Conservation (phyloP, 1,284 basidiomycete genomes). For the Sparassis latifolia region DNA sequence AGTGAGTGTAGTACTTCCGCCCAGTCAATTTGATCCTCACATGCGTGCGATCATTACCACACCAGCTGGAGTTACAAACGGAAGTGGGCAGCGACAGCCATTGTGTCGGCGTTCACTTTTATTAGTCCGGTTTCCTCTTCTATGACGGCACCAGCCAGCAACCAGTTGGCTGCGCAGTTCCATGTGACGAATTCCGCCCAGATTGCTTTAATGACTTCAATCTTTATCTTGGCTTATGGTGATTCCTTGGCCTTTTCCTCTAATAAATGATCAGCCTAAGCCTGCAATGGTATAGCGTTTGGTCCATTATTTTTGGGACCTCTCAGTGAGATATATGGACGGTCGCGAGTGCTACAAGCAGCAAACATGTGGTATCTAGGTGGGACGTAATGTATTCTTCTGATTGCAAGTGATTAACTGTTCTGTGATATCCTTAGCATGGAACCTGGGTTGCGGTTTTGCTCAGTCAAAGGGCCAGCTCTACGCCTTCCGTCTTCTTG, state of each 20-base stretch:
- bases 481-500: constrained; percentile 58
- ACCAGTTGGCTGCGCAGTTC: constrained; percentile 47
- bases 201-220: constrained; percentile 54
- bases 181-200: constrained; percentile 45
- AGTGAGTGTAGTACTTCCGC: constrained; percentile 30
- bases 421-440: constrained; percentile 30
- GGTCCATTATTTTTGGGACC: constrained; percentile 53
- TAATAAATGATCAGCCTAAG: background rate
- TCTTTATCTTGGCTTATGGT: constrained; percentile 60
- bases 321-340: constrained; percentile 45
- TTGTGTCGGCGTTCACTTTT: constrained; percentile 61
- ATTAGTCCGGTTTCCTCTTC: constrained; percentile 62
- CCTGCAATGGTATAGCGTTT: constrained; percentile 25
- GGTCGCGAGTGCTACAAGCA: constrained; percentile 36
- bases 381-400: constrained; percentile 14
- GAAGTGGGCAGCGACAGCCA: constrained; percentile 57
- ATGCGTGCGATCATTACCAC: background rate
- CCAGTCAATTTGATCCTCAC: background rate
- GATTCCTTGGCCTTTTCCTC: background rate
- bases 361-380: constrained; percentile 57
- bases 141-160: constrained; percentile 67
- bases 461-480: constrained; percentile 51
- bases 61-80: constrained; percentile 49
- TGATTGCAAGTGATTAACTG: background rate
- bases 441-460: constrained; percentile 65